Percentiles rank a stretch among this genome's conserved stretches.
phyloP scores from a whole-genome alignment of 768 basidiomycete genomes.

The Suillus subalutaceus region DNA sequence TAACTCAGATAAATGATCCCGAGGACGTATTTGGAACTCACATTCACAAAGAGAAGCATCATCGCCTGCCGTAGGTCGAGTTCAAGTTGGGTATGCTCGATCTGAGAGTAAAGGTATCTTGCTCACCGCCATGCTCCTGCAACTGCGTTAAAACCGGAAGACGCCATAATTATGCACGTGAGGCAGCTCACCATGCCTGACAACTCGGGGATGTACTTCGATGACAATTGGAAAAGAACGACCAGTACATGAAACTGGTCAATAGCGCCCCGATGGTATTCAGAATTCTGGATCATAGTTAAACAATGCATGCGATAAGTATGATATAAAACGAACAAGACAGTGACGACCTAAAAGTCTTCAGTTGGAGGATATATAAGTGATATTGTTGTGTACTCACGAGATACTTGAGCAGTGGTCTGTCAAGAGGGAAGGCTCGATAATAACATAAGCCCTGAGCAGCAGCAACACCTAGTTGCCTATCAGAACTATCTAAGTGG shows the following conservation, averaged over 20 bases:
- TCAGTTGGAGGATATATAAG: background rate
- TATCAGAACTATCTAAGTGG: background rate
- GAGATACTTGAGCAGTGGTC: constrained; percentile 4
- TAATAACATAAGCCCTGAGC: constrained; percentile 1
- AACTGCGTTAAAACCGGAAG: background rate
- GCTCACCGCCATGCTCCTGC: background rate
- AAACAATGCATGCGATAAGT: background rate
- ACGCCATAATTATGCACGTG: background rate
- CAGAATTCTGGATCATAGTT: constrained; percentile 1
- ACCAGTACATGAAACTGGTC: constrained; percentile 5
- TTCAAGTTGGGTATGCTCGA: background rate
- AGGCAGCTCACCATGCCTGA: background rate
- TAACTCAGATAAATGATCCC: background rate
- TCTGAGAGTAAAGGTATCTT: background rate
- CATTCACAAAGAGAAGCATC: background rate
- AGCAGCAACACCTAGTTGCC: constrained; percentile 5
- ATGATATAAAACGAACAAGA: constrained; percentile 2
- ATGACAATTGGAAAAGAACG: background rate
- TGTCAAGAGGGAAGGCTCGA: constrained; percentile 9
- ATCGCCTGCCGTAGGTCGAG: background rate
- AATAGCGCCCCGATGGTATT: background rate
- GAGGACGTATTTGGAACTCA: background rate
- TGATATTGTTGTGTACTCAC: background rate
- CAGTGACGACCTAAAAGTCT: background rate
- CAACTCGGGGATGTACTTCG: background rate